Evolutionary conservation across 2,329 filamentous ascomycete genomes (phyloP).

Genomic region (Ceratocystis cacaofunesta): DNA sequence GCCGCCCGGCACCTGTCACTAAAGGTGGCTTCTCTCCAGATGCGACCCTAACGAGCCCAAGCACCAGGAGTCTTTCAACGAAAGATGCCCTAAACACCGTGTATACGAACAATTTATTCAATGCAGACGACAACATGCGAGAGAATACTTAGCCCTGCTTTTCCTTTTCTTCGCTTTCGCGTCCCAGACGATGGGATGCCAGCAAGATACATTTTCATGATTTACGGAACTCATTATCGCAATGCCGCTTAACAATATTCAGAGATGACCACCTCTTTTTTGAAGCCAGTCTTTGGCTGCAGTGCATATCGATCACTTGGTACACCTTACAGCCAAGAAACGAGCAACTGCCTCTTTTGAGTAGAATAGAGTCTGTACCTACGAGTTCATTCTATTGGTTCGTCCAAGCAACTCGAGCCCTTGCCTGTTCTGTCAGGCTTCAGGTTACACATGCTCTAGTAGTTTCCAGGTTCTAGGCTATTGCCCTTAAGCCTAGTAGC

Average conservation of each 20-base stretch:
- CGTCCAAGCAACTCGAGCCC: background rate
- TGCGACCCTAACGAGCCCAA: too few species aligned
- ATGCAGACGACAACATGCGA: too few species aligned
- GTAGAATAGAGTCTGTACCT: background rate
- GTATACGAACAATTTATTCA: too few species aligned
- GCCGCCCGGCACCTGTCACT: conserved; percentile 8
- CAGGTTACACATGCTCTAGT: background rate
- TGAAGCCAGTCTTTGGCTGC: too few species aligned
- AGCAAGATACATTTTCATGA: too few species aligned
- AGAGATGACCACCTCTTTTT: too few species aligned
- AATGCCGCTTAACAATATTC: too few species aligned
- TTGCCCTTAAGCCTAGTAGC: background rate
- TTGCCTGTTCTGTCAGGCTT: background rate
- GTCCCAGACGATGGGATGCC: too few species aligned
- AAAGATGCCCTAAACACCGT: background rate
- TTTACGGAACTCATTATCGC: too few species aligned
- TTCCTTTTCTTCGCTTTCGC: too few species aligned
- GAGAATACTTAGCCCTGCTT: too few species aligned
- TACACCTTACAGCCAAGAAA: background rate
- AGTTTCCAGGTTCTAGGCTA: background rate
- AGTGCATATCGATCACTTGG: too few species aligned
- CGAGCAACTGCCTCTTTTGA: background rate
- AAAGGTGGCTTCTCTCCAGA: background rate
- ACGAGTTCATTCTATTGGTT: background rate
- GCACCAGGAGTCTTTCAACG: background rate